Evolutionary conservation across 192 early-diverging fungal species (phyloP).

Genomic region (Endogone sp.): DNA sequence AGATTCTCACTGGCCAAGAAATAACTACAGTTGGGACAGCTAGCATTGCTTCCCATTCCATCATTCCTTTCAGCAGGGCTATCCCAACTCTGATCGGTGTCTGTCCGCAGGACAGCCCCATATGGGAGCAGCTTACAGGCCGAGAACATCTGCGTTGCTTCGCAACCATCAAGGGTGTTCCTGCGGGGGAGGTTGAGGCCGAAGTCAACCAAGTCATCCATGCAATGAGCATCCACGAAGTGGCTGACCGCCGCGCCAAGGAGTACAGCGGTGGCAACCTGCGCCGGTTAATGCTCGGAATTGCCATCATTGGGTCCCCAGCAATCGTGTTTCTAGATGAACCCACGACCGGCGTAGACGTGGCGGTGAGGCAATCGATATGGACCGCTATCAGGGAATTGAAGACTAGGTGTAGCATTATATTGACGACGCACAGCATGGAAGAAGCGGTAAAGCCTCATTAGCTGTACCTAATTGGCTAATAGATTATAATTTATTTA

Average conservation of each 20-base stretch:
- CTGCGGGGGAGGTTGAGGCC: conserved; percentile 32
- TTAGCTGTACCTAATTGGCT: too few relatives aligned
- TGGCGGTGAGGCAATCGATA: conserved; percentile 58
- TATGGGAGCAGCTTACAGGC: conserved; percentile 72
- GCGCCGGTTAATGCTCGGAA: conserved; percentile 31
- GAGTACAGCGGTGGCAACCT: conserved; percentile 58
- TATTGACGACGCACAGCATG: conserved; percentile 73
- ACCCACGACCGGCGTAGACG: conserved; percentile 76
- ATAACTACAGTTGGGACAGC: conserved; percentile 52
- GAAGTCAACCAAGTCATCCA: neutral
- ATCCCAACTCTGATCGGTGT: conserved; percentile 65
- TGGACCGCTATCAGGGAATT: conserved; percentile 66
- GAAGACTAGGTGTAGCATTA: conserved; percentile 53
- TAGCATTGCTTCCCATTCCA: conserved; percentile 49
- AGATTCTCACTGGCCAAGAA: conserved; percentile 68
- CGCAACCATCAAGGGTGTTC: conserved; percentile 64
- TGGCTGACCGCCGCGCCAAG: conserved; percentile 51
- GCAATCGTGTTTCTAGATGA: conserved; percentile 75
- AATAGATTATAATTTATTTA: too few relatives aligned
- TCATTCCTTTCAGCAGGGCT: conserved; percentile 42
- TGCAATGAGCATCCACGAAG: conserved; percentile 48
- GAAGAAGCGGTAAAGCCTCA: conserved; percentile 52
- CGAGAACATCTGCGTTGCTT: conserved; percentile 72
- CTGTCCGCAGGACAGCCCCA: conserved; percentile 70
- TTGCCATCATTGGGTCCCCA: conserved; percentile 66